Percentiles rank a stretch among this genome's conserved stretches.
Conservation (phyloP, 148 eudicot genomes). For the Rhododendron williamsianum region DNA sequence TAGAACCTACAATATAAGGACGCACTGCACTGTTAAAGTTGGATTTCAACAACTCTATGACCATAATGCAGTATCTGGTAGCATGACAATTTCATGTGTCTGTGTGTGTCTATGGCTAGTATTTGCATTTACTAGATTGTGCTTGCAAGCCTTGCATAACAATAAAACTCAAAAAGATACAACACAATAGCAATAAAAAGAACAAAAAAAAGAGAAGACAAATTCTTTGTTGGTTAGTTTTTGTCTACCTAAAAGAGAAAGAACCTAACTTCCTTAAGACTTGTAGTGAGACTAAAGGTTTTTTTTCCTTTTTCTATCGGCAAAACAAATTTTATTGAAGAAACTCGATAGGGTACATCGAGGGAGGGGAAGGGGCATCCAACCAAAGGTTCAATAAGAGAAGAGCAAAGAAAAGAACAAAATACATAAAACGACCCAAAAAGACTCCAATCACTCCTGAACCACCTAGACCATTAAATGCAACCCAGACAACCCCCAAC, state of each 20-base stretch:
- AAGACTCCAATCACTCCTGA: too few relatives aligned
- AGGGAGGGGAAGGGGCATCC: too few relatives aligned
- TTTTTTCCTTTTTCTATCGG: too few relatives aligned
- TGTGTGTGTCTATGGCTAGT: not conserved
- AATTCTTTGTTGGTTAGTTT: not conserved
- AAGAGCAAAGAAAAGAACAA: too few relatives aligned
- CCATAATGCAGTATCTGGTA: not conserved
- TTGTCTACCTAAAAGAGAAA: not conserved
- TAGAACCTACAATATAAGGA: conserved; percentile 16
- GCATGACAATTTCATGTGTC: not conserved
- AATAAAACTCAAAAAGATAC: not conserved
- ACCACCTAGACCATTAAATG: too few relatives aligned
- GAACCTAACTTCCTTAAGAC: not conserved
- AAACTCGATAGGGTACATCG: too few relatives aligned
- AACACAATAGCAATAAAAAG: not conserved
- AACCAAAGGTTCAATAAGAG: too few relatives aligned
- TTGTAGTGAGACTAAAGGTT: too few relatives aligned
- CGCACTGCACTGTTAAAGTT: not conserved
- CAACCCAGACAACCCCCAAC: too few relatives aligned
- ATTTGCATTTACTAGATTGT: not conserved
- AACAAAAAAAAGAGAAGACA: not conserved
- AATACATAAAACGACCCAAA: too few relatives aligned
- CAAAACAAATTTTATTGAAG: too few relatives aligned
- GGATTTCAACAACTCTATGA: not conserved
- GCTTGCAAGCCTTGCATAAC: too few relatives aligned